A percentile compares a stretch with the other conserved stretches of the same genome.
Evolutionary conservation across 768 basidiomycete genomes (phyloP).

Genomic region (Leccinum imitatum): DNA sequence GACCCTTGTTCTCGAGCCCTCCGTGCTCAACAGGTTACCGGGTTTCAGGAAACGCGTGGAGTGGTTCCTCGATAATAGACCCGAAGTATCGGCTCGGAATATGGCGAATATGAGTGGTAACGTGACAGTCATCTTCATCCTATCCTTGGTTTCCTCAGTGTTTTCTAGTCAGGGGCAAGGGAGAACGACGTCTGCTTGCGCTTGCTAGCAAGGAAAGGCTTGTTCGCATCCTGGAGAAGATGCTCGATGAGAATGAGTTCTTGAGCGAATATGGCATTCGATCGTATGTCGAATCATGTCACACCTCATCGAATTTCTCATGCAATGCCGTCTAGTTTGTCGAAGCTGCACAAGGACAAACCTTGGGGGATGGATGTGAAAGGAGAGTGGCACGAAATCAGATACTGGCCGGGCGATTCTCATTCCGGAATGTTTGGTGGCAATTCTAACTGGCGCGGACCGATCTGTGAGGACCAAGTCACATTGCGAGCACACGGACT

Average conservation of each 20-base stretch:
- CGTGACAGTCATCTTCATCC: slow-evolving; percentile 6
- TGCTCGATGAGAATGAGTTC: slow-evolving; percentile 97
- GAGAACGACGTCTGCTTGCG: slow-evolving; percentile 84
- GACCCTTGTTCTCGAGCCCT: slow-evolving; percentile 90
- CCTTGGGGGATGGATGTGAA: slow-evolving; percentile 97
- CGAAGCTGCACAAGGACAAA: slow-evolving; percentile 84
- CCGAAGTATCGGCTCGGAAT: slow-evolving; percentile 82
- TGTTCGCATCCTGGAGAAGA: slow-evolving; percentile 85
- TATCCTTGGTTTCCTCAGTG: background rate
- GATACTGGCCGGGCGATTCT: slow-evolving; percentile 98
- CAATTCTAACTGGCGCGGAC: slow-evolving; percentile 98
- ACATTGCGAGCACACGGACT: background rate
- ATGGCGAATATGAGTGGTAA: slow-evolving; percentile 94
- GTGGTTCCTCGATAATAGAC: slow-evolving; percentile 96
- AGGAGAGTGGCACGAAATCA: slow-evolving; percentile 87
- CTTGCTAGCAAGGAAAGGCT: slow-evolving; percentile 91
- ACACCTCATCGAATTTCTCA: slow-evolving; percentile 3
- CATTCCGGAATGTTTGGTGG: slow-evolving; percentile 97
- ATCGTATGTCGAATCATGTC: slow-evolving; percentile 60
- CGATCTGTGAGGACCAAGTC: slow-evolving; percentile 57
- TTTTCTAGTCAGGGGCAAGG: slow-evolving; percentile 58
- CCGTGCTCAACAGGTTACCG: slow-evolving; percentile 85
- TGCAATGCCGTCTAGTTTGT: slow-evolving; percentile 54
- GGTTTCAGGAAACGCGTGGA: slow-evolving; percentile 99
- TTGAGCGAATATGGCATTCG: slow-evolving; percentile 93